A percentile compares a stretch with the other conserved stretches of the same genome.
phyloP scores from a whole-genome alignment of 1,139 yeast genomes.

The Hansenula lynferdii region DNA sequence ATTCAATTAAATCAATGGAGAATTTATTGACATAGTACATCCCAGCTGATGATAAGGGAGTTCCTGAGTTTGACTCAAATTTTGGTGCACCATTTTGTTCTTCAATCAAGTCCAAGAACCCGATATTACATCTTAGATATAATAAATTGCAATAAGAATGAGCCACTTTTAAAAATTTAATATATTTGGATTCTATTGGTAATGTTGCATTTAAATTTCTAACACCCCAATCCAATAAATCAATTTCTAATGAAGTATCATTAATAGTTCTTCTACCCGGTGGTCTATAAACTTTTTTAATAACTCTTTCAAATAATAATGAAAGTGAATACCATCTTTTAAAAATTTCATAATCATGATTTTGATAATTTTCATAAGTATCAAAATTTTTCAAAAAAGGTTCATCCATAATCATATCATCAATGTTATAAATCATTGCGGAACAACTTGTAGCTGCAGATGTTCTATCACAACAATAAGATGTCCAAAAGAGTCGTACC shows the following conservation, averaged over 20 bases:
- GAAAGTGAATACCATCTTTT: slow-evolving; percentile 6
- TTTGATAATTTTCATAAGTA: not conserved
- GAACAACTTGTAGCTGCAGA: slow-evolving; percentile 8
- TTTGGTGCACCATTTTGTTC: not conserved
- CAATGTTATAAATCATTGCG: slow-evolving; percentile 7
- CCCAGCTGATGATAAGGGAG: slow-evolving; percentile 7
- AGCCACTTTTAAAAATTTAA: slow-evolving; percentile 1
- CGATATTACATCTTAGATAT: slow-evolving; percentile 9
- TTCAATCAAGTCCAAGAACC: slow-evolving; percentile 8
- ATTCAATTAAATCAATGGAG: slow-evolving; percentile 1
- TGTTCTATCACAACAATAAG: slow-evolving; percentile 10
- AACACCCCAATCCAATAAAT: slow-evolving; percentile 6
- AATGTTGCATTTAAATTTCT: slow-evolving; percentile 1
- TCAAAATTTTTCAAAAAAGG: slow-evolving; percentile 6
- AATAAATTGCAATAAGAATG: slow-evolving; percentile 6
- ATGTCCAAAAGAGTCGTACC: slow-evolving; percentile 8
- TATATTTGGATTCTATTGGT: slow-evolving; percentile 1
- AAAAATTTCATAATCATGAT: slow-evolving; percentile 4
- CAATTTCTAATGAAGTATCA: slow-evolving; percentile 5
- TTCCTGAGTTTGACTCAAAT: slow-evolving; percentile 1
- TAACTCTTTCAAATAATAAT: slow-evolving; percentile 6
- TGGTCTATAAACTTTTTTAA: slow-evolving; percentile 8
- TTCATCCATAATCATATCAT: slow-evolving; percentile 7
- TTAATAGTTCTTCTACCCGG: slow-evolving; percentile 8
- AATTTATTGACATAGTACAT: slow-evolving; percentile 6